A percentile compares a stretch with the other conserved stretches of the same genome.
These are phyloP conservation scores for Antrodiella citrinella DNA, from an alignment of 768 basidiomycete genomes.

Conservation along the genomic window DNA sequence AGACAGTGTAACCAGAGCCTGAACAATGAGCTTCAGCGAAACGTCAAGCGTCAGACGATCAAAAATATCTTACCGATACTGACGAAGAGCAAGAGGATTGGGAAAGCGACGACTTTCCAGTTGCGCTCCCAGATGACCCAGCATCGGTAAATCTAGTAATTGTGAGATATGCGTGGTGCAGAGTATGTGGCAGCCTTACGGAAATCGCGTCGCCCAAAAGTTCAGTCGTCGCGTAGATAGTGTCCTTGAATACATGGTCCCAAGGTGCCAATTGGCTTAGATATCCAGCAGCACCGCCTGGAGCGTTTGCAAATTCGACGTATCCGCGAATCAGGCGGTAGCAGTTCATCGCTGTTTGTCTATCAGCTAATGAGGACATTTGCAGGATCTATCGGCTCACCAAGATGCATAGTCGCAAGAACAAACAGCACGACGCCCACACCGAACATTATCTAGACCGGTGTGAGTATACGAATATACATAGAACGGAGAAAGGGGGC, in stretches of 20 bases:
- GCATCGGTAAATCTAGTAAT: conserved; percentile 8
- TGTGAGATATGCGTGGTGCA: no score
- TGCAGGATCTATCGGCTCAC: neutral
- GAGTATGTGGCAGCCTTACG: neutral
- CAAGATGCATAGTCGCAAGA: conserved; percentile 3
- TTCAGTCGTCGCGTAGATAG: conserved; percentile 6
- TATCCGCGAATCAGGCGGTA: conserved; percentile 8
- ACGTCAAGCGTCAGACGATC: neutral
- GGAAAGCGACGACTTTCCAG: conserved; percentile 11
- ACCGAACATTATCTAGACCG: conserved; percentile 7
- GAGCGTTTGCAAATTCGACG: conserved; percentile 1
- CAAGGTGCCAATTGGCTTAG: conserved; percentile 3
- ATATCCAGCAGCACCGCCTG: conserved; percentile 4
- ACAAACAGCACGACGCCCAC: conserved; percentile 4
- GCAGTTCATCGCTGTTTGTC: conserved; percentile 4
- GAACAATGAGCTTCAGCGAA: neutral
- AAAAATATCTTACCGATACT: conserved; percentile 7
- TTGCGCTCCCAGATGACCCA: conserved; percentile 13
- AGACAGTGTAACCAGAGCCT: conserved; percentile 14
- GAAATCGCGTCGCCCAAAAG: conserved; percentile 7
- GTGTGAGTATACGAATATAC: neutral
- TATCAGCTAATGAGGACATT: neutral
- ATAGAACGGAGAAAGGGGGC: neutral
- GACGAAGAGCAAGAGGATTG: conserved; percentile 10
- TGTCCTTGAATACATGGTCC: conserved; percentile 7